Percentiles rank a stretch among this genome's conserved stretches.
Conservation (phyloP, 306 rosid species). For the Pueraria montana region DNA sequence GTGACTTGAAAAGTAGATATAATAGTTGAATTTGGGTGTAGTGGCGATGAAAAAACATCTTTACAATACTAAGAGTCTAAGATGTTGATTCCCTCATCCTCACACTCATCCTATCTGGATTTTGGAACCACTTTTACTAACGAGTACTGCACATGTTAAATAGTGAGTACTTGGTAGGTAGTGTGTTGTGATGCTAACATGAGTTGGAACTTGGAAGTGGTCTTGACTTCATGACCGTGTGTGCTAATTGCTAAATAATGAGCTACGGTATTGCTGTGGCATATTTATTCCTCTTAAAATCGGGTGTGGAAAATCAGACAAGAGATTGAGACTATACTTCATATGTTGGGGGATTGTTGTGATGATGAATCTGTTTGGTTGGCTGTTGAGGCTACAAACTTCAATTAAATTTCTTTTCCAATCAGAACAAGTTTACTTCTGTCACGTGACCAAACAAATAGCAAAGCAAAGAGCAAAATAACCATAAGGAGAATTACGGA, state of each 20-base stretch:
- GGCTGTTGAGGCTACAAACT: slow-evolving; percentile 32
- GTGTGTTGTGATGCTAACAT: slow-evolving; percentile 12
- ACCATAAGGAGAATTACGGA: neutral
- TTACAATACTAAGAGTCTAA: neutral
- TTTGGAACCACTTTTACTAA: neutral
- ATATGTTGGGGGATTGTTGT: slow-evolving; percentile 7
- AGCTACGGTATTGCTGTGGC: neutral
- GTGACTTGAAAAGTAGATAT: neutral
- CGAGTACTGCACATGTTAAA: neutral
- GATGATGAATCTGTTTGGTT: slow-evolving; percentile 33
- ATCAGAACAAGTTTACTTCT: slow-evolving; percentile 8
- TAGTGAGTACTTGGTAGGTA: neutral
- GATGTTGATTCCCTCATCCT: neutral
- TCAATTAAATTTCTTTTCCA: slow-evolving; percentile 7
- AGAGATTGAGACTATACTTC: neutral
- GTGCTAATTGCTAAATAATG: slow-evolving; percentile 9
- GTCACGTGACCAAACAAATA: slow-evolving; percentile 26
- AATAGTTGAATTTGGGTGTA: neutral
- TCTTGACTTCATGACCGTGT: slow-evolving; percentile 35
- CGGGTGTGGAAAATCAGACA: neutral
- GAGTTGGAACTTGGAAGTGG: slow-evolving; percentile 33
- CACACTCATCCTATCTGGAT: neutral
- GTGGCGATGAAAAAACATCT: neutral
- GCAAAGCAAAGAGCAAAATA: slow-evolving; percentile 33
- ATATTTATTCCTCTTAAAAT: neutral